Evolutionary conservation across 371 early-diverging fungal species (phyloP).

Genomic region (Blakeslea trispora): DNA sequence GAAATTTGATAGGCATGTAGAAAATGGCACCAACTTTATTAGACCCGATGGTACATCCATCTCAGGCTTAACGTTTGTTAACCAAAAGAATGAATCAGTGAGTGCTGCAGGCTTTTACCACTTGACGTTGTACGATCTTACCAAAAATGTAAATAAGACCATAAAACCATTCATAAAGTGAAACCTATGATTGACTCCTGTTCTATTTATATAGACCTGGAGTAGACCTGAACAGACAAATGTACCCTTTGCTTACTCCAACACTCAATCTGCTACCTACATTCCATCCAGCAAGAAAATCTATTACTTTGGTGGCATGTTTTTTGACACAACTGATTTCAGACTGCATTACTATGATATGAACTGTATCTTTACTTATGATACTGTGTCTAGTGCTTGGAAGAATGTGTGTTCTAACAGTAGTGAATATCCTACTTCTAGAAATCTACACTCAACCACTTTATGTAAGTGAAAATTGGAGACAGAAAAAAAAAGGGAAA

Average conservation of each 20-base stretch:
- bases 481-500: background rate
- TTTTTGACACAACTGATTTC: background rate
- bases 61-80: background rate
- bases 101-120: constrained; percentile 5
- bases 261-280: background rate
- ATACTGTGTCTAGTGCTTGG: background rate
- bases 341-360: background rate
- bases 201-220: constrained; percentile 8
- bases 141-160: background rate
- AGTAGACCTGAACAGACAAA: background rate
- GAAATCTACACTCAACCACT: constrained; percentile 6
- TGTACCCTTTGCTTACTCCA: background rate
- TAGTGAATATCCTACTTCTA: background rate
- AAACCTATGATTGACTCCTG: background rate
- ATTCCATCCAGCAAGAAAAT: constrained; percentile 1
- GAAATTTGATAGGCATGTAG: constrained; percentile 4
- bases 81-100: background rate
- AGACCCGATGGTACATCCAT: background rate
- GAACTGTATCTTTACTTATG: constrained; percentile 1
- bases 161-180: background rate
- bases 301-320: constrained; percentile 8
- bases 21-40: background rate
- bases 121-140: background rate
- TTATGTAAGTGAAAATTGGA: constrained; percentile 12
- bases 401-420: background rate